phyloP scores from a whole-genome alignment of 2,329 filamentous ascomycete species.

The Polychaeton citri region DNA sequence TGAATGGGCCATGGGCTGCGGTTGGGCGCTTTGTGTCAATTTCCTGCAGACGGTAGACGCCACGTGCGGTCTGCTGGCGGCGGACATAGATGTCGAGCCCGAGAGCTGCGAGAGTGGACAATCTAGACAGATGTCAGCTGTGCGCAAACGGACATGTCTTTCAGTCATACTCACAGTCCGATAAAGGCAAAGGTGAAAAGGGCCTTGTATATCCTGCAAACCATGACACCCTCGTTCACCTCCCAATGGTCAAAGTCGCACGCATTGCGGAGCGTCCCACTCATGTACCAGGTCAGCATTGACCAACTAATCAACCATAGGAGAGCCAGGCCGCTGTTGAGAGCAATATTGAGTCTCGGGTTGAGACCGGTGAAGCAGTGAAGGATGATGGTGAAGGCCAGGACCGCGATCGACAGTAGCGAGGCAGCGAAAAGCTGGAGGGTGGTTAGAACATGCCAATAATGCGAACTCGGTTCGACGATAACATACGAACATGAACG shows the following conservation, averaged over 20 bases:
- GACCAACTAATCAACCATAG: constrained; percentile 41
- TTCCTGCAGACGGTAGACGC: constrained; percentile 37
- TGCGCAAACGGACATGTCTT: neutral
- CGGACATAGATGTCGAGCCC: constrained; percentile 38
- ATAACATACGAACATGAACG: constrained; percentile 42
- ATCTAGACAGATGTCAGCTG: constrained; percentile 12
- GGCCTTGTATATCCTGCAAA: constrained; percentile 46
- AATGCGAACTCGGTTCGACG: neutral
- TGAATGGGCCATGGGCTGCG: constrained; percentile 15
- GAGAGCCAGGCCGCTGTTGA: constrained; percentile 35
- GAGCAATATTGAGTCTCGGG: constrained; percentile 35
- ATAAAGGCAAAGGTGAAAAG: constrained; percentile 43
- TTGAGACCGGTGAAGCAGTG: constrained; percentile 40
- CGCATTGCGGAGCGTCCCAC: constrained; percentile 37
- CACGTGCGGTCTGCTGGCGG: constrained; percentile 29
- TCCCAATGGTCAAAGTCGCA: constrained; percentile 41
- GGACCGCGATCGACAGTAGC: constrained; percentile 37
- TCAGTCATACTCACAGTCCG: constrained; percentile 30
- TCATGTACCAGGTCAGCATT: constrained; percentile 41
- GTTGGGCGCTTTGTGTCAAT: constrained; percentile 18
- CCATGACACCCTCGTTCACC: constrained; percentile 39
- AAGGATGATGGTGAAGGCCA: constrained; percentile 35
- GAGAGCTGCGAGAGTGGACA: constrained; percentile 34
- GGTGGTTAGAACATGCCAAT: too few relatives aligned
- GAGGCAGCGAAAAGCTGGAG: constrained; percentile 38